Evolutionary conservation across 129 eudicot genomes (phyloP), one percentile per base, ranked within the genome.

Genomic region (Tagetes erecta): DNA sequence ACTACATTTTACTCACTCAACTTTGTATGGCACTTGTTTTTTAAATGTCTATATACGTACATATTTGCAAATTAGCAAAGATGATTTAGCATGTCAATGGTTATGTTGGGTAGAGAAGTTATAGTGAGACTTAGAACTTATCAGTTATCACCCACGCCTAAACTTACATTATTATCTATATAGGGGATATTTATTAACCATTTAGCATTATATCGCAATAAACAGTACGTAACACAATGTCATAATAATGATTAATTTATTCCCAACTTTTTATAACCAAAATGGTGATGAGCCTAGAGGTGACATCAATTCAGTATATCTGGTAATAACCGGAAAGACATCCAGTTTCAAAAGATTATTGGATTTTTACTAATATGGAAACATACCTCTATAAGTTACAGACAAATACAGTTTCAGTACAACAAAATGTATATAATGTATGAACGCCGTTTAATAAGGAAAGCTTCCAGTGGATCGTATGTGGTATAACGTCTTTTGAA

Each of bases 401-500:
- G 41, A 62, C 67, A 3, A 64, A 11, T 12, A 14, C 8, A 57
- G 33, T 59, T 59, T 72, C 30, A 40, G 42, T 11, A 31, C 50
- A 53, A 38, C 20, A 41, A 20, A 20, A 20, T 20, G 7, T 12
- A 63, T 20, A 36, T 39, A 53, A 50, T 47, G 8, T 4, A 38
- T 55, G 46, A 55, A 67, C 13, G 46, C 62, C 35, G 8, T 40
- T 89, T 64, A 89, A 50, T 46, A 76, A 33, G 97, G 96, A 80
- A 92, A 85, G 79, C 38, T 85, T 45, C 97, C 94, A 0, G 96
- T 92, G 70, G 69, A 70, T 79, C 85, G 82, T 53, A 92, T 85
- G 77, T 87, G 91, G 59, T 92, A 82, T 37, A 92, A 75, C 30
- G 97, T 89, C 76, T 86, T 85, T n/a, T 63, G 83, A 78, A 89